Evolutionary conservation across 2,329 filamentous ascomycete species (phyloP), one percentile per base, ranked within the genome.

Genomic region (Raffaelea albimanens): DNA sequence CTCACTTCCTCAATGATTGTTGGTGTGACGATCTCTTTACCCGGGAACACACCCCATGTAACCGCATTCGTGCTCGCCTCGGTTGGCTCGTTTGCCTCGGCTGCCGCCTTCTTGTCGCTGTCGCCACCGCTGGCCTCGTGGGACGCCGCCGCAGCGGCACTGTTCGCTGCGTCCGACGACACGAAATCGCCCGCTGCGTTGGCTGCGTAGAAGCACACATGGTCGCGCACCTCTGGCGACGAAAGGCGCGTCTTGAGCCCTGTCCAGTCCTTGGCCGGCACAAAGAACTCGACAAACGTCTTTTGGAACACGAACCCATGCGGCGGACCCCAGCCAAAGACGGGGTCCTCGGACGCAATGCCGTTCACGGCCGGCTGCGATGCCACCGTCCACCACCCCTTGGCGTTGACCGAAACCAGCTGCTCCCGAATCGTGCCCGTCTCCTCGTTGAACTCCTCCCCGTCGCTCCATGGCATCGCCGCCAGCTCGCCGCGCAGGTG

Each of bases 301-400:
- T 97, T 98, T 61, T 98, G 93, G 71, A 96, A 98, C 43, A 97
- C 89, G 63, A 95, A 97, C 18, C 93, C 93, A 58, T 90, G 83
- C 44, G 77, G 78, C 0, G 93, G 93, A 1, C 93, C 93, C 93
- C 93, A 98, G 53, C 93, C 93, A 58, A 95, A 95, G 19, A 87
- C 78, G 3, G 76, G 67, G 62, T 98, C 80, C 43, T 76, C 79
- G 23, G 86, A 94, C 33, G 76, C 77, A 19, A 90, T 68, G 39
- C 90, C 89, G 61, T 96, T 95, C 49, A 96, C 88, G 16, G 91
- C 87, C 4, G 93, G 93, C 62, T 98, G 93, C 4, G 87, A 95
- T 4, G 93, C 93, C 4, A 98, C 83, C 3, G 90, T 96, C 90
- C 90, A 96, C 87, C 90, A 96, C 48, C 90, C 89, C 56, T 82